A percentile compares a stretch with the other conserved stretches of the same genome.
Conservation (phyloP, 179 eudicot species). For the Silene noctiflora region DNA sequence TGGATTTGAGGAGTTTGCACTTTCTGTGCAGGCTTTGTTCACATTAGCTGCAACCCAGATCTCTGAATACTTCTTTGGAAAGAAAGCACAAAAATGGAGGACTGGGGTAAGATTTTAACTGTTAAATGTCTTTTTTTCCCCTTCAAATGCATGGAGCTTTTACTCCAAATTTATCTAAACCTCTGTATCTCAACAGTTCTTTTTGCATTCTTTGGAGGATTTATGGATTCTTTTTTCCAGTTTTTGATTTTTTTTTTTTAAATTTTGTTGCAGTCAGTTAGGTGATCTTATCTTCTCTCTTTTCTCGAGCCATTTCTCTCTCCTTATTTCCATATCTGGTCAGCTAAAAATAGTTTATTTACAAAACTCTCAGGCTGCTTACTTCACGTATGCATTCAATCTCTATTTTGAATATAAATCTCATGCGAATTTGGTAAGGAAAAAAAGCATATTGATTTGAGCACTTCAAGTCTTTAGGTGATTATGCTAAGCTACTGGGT, state of each 20-base stretch:
- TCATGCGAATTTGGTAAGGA: background rate
- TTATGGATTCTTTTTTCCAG: background rate
- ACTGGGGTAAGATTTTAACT: background rate
- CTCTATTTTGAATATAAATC: background rate
- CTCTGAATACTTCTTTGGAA: background rate
- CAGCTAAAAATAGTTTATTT: background rate
- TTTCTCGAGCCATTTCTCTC: background rate
- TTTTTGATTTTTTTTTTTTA: too few relatives aligned
- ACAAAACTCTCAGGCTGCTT: background rate
- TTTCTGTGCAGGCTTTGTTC: background rate
- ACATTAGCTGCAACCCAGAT: background rate
- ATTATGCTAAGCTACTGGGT: background rate
- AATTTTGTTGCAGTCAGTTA: background rate
- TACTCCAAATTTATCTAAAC: too few relatives aligned
- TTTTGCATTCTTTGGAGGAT: background rate
- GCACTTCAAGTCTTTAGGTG: background rate
- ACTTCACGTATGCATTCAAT: background rate
- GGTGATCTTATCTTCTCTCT: background rate
- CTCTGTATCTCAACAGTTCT: background rate
- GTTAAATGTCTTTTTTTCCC: background rate
- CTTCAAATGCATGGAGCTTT: too few relatives aligned
- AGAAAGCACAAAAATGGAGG: background rate
- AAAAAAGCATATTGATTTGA: too few relatives aligned
- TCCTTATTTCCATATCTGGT: background rate
- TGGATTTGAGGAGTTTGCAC: background rate